Base-by-base conservation (phyloP, 371 early-diverging fungal genomes). In the Mortierella sp. region DNA sequence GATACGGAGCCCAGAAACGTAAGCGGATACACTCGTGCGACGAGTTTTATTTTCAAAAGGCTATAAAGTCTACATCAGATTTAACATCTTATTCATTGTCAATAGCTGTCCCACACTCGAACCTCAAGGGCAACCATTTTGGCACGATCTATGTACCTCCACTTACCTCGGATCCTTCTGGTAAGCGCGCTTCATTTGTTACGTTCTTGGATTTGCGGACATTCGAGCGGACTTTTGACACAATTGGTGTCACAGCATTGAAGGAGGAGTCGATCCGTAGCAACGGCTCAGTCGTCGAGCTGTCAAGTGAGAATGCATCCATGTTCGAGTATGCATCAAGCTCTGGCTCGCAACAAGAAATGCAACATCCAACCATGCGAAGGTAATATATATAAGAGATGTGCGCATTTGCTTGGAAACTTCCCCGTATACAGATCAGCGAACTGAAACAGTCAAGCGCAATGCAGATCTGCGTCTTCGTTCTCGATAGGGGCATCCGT, bases 101-200 rank as follows among this genome's bases (percentile, higher is more conserved):
- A 3, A 19, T 47, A 73, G 73, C 47, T 11, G 72, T 24, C 58
- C 72, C 49, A 27, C 80, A 53, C 69, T 79, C 63, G 3, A 80
- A 79, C 3, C 44, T 70, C 7, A 76, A 75, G 34, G 84, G 79
- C 0, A 70, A 81, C 57, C 88, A 87, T 60, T 83, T 85, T 34
- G 90, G 89, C n/a, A 80, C 86, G 1, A 27, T 88, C 2, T 88
- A 88, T 64, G 87, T 85, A 1, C 90, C 90, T 1, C 84, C 86
- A 2, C 82, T 86, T 47, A 79, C 84, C 8, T 70, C 82, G 1
- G 85, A 86, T 24, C 72, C 72, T 51, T 64, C 56, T 60, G 80
- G 80, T 80, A 70, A 34, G 79, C 59, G 64, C 58, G 19, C 27
- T 17, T 17, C n/a, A 26, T 14, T 2, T 41, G 6, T 28, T 44